These are phyloP conservation scores for Gypsophila paniculata DNA, from an alignment of 179 eudicot genomes.

Conservation along the genomic window DNA sequence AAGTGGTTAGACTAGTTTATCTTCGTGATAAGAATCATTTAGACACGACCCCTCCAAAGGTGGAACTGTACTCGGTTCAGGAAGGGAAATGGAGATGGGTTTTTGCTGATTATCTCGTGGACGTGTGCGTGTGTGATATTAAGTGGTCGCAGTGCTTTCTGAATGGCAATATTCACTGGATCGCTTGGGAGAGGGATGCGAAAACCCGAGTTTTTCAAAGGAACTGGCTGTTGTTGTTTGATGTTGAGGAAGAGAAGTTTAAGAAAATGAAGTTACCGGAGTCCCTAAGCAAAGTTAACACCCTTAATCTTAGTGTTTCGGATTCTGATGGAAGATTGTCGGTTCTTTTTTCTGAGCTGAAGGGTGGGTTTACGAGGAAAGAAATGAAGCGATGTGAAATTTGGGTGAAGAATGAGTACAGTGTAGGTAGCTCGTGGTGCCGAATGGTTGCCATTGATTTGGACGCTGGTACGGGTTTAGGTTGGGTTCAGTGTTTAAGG, in stretches of 20 bases:
- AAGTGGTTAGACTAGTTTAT: conserved; percentile 21
- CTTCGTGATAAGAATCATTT: not conserved
- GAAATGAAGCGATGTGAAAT: conserved; percentile 18
- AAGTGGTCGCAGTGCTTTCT: conserved; percentile 26
- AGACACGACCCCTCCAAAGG: conserved; percentile 16
- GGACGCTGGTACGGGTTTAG: conserved; percentile 6
- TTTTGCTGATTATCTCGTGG: conserved; percentile 6
- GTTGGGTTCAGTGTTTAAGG: conserved; percentile 19
- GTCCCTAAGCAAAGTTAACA: conserved; percentile 7
- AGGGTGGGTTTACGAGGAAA: conserved; percentile 13
- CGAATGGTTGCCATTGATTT: conserved; percentile 15
- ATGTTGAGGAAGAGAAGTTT: conserved; percentile 22
- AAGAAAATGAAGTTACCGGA: conserved; percentile 19
- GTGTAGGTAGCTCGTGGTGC: conserved; percentile 21
- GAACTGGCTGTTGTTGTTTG: conserved; percentile 20
- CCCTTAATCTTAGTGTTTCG: not conserved
- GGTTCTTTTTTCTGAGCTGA: conserved; percentile 8
- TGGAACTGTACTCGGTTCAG: conserved; percentile 22
- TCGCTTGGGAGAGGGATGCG: conserved; percentile 18
- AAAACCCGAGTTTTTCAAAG: not conserved
- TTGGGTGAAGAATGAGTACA: conserved; percentile 23
- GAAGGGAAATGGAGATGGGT: conserved; percentile 21
- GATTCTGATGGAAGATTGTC: conserved; percentile 18
- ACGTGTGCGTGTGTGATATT: conserved; percentile 16
- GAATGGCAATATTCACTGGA: conserved; percentile 26